phyloP scores from a whole-genome alignment of 371 early-diverging fungal genomes.

The Rhizopus delemar region DNA sequence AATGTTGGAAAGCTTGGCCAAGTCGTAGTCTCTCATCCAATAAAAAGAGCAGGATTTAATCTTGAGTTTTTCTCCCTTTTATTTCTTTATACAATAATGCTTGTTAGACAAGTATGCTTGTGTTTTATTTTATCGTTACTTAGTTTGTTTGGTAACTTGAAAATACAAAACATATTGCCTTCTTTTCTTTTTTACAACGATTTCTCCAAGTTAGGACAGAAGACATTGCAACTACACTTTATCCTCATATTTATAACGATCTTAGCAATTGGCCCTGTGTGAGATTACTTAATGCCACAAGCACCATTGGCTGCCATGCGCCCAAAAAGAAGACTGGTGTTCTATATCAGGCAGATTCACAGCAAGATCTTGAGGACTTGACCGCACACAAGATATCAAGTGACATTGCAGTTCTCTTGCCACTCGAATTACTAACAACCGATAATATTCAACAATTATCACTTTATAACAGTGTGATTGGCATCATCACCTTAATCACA shows the following conservation, averaged over 20 bases:
- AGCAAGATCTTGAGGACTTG: constrained; percentile 56
- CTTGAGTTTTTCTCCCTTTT: background rate
- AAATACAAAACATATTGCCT: constrained; percentile 2
- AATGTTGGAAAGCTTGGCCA: constrained; percentile 29
- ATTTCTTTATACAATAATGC: constrained; percentile 10
- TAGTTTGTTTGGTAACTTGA: background rate
- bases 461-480: constrained; percentile 22
- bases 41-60: background rate
- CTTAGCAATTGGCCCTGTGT: constrained; percentile 61
- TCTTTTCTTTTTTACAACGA: background rate
- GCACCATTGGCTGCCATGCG: constrained; percentile 60
- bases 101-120: constrained; percentile 10
- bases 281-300: constrained; percentile 60
- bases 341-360: constrained; percentile 55
- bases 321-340: constrained; percentile 53
- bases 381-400: constrained; percentile 23
- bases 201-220: constrained; percentile 22
- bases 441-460: constrained; percentile 26
- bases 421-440: constrained; percentile 60
- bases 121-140: constrained; percentile 10
- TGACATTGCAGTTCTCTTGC: constrained; percentile 62
- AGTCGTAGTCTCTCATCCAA: background rate
- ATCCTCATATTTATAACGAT: constrained; percentile 57
- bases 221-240: constrained; percentile 46
- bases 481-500: constrained; percentile 28